Evolutionary conservation across 78 protist genomes (phyloP).

Genomic region (Planoprotostelium fungivorum): DNA sequence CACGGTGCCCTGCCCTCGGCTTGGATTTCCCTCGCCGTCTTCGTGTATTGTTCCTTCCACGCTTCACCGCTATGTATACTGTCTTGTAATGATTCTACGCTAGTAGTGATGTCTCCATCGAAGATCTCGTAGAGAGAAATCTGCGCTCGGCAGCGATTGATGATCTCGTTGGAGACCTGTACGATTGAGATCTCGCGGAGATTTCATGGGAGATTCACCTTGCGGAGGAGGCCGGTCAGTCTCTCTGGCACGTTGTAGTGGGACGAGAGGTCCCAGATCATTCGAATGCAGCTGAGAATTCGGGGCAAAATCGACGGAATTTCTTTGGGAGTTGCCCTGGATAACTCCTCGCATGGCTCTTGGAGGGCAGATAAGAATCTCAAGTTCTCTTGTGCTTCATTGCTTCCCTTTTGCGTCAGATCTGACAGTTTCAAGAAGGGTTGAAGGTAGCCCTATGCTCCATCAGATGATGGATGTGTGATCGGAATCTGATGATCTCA

Average conservation of each 20-base stretch:
- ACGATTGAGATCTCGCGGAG: neutral
- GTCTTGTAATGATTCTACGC: constrained; percentile 18
- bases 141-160: constrained; percentile 52
- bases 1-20: constrained; percentile 9
- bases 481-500: neutral
- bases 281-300: constrained; percentile 43
- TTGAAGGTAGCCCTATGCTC: constrained; percentile 42
- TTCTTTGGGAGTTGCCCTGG: constrained; percentile 34
- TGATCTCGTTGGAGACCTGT: constrained; percentile 55
- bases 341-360: constrained; percentile 62
- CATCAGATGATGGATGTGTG: neutral
- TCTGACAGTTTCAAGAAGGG: constrained; percentile 57
- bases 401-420: constrained; percentile 8
- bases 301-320: constrained; percentile 54
- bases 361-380: constrained; percentile 44
- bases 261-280: constrained; percentile 56
- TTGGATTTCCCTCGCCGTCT: neutral
- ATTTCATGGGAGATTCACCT: constrained; percentile 7
- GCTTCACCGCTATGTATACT: constrained; percentile 32
- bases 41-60: constrained; percentile 17
- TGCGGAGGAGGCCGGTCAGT: constrained; percentile 53
- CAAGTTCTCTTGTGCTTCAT: constrained; percentile 70
- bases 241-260: constrained; percentile 64
- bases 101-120: constrained; percentile 40
- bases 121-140: constrained; percentile 67